These are phyloP conservation scores for Tuber borchii DNA, from an alignment of 495 filamentous ascomycete genomes.

Conservation along the genomic window DNA sequence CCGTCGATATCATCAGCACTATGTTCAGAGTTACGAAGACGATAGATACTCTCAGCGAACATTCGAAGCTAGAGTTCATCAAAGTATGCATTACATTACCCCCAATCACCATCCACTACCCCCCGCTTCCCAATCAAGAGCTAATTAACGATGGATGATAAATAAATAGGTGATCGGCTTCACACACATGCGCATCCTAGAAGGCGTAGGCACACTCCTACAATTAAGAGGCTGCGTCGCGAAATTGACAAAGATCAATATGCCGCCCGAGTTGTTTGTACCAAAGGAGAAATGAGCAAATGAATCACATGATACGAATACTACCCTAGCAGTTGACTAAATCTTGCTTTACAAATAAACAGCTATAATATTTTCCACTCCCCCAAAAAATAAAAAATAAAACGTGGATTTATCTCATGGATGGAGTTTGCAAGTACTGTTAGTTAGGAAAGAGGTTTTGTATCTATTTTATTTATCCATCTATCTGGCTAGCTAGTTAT, in stretches of 20 bases:
- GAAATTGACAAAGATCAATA: conserved; percentile 85
- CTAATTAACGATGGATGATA: background rate
- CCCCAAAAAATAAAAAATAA: background rate
- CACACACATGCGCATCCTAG: conserved; percentile 96
- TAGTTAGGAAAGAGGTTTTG: background rate
- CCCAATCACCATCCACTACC: too few relatives aligned
- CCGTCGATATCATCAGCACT: conserved; percentile 94
- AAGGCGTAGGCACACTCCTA: conserved; percentile 89
- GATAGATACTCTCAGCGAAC: conserved; percentile 78
- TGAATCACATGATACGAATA: background rate
- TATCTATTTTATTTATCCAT: background rate
- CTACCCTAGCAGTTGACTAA: background rate
- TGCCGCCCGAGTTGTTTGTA: conserved; percentile 83
- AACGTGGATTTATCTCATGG: background rate
- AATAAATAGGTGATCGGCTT: conserved; percentile 74
- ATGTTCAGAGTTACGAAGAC: conserved; percentile 99
- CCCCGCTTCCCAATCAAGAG: background rate
- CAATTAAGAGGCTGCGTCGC: conserved; percentile 89
- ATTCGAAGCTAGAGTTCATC: conserved; percentile 91
- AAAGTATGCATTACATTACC: conserved; percentile 45
- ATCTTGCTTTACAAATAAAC: background rate
- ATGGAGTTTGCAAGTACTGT: background rate
- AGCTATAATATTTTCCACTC: background rate
- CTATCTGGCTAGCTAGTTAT: too few relatives aligned
- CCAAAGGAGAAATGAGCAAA: conserved; percentile 33